Base-by-base conservation (phyloP, 2,329 filamentous ascomycete genomes). In the Sporothrix inflata region DNA sequence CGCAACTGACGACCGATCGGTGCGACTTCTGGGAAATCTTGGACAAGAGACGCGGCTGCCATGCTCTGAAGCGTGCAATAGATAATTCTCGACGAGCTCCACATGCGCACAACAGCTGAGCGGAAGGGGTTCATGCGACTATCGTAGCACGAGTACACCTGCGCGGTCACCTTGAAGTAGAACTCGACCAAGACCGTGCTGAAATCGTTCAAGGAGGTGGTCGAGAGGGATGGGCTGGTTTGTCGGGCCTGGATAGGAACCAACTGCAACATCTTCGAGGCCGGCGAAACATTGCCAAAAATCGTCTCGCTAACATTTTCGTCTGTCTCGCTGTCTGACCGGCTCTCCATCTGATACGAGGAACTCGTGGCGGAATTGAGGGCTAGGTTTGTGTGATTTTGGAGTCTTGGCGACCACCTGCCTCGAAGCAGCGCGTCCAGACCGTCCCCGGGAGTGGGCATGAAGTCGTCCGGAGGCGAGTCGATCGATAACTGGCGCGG, bases 51-150 rank as follows among this genome's bases (percentile, higher is more conserved):
- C 3, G 86, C 86, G 6, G 86, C 85, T 0, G 86, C 85, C 86
- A 88, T 89, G 75, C 86, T 88, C 75, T 88, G 86, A 73, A 88
- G 85, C 0, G 86, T 85, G 65, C 84, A 85, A 75, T 84, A 86
- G 74, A 88, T 85, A 2, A 85, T 84, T 38, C 85, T 78, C 1
- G 85, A 87, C 30, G 83, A 84, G 49, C 45, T 61, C 74, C 74
- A 75, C 24, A 45, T 55, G 8, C 67, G 65, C 83, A 82, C 81
- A 83, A 88, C 11, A 85, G 81, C 34, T 82, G 84, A 34, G 81
- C 86, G 81, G 76, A 88, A 88, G 1, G 86, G 86, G 75, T 89
- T 89, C 76, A 87, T 82, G 49, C 83, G 80, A 47, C 86, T 87
- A 78, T 89, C 74, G 51, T 87, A 89, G 75, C 85, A 86, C 40